Evolutionary conservation across 495 filamentous ascomycete species (phyloP).

Genomic region (Acidomyces sp.): DNA sequence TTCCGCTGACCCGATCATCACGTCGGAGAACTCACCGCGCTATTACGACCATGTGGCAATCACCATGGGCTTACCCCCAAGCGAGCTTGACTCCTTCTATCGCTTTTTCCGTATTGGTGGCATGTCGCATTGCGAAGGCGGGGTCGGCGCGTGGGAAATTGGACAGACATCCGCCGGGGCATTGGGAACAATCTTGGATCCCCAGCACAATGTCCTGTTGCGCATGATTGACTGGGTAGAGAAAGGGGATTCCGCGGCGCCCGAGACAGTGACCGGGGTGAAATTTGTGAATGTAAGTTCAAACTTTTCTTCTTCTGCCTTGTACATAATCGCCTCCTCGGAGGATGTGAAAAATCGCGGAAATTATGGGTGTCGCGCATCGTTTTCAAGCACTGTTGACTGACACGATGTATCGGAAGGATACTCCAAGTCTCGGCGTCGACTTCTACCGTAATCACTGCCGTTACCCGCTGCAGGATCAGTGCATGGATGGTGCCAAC

Average conservation of each 20-base stretch:
- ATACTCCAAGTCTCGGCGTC: conserved; percentile 12
- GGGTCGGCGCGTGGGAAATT: conserved; percentile 38
- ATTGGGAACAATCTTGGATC: conserved; percentile 8
- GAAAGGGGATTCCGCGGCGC: conserved; percentile 39
- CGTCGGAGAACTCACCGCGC: conserved; percentile 17
- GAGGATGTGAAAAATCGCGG: too few species aligned
- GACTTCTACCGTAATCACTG: conserved; percentile 11
- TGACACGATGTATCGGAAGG: too few species aligned
- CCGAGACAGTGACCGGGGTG: conserved; percentile 40
- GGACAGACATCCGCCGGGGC: conserved; percentile 29
- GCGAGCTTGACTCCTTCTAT: conserved; percentile 42
- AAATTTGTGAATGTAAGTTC: conserved; percentile 32
- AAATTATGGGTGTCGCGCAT: too few species aligned
- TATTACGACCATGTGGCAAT: conserved; percentile 32
- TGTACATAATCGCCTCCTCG: too few species aligned
- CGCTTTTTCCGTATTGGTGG: conserved; percentile 49
- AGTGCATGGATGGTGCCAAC: conserved; percentile 11
- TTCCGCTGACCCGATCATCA: conserved; percentile 20
- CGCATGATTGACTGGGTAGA: conserved; percentile 52
- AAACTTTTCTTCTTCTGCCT: too few species aligned
- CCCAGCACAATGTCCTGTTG: conserved; percentile 23
- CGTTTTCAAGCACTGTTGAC: too few species aligned
- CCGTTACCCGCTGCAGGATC: conserved; percentile 7
- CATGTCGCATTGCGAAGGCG: conserved; percentile 40
- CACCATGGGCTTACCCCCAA: conserved; percentile 29